Conservation (phyloP, 2,329 filamentous ascomycete genomes). For the Penicillium polonicum region DNA sequence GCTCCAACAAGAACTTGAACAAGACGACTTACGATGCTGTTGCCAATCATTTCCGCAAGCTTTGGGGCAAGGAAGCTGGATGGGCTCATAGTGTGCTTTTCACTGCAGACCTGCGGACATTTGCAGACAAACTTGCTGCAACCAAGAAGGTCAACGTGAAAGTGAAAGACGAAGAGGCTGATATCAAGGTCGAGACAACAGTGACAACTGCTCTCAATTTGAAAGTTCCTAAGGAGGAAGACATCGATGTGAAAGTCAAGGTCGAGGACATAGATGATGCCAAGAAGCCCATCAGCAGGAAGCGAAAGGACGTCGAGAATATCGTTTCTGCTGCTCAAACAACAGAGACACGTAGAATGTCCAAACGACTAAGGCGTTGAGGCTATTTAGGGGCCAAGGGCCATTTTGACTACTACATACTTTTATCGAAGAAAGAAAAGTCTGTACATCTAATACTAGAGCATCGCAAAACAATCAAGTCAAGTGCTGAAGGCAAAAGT, state of each 20-base stretch:
- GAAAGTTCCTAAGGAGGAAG: constrained; percentile 27
- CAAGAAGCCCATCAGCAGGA: constrained; percentile 15
- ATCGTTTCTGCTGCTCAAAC: constrained; percentile 24
- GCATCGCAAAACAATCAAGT: neutral
- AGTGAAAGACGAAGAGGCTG: constrained; percentile 29
- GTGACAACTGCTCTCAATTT: constrained; percentile 28
- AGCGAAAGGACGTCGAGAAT: constrained; percentile 20
- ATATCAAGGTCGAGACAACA: constrained; percentile 29
- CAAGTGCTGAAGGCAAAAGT: neutral
- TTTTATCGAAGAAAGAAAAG: neutral
- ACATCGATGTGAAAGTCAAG: constrained; percentile 20
- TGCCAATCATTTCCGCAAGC: constrained; percentile 79
- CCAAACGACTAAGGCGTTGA: constrained; percentile 31
- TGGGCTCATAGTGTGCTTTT: constrained; percentile 98
- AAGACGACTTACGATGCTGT: constrained; percentile 87
- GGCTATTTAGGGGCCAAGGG: neutral
- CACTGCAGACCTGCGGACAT: constrained; percentile 84
- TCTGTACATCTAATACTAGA: neutral
- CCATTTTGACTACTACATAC: neutral
- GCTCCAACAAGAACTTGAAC: constrained; percentile 79
- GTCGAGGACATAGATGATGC: constrained; percentile 16
- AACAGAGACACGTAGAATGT: constrained; percentile 29
- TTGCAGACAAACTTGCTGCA: constrained; percentile 64
- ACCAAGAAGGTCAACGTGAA: constrained; percentile 40
- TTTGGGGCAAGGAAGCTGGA: constrained; percentile 92